Conservation (phyloP, 2,329 filamentous ascomycete species). For the Pseudogymnoascus sp. region DNA sequence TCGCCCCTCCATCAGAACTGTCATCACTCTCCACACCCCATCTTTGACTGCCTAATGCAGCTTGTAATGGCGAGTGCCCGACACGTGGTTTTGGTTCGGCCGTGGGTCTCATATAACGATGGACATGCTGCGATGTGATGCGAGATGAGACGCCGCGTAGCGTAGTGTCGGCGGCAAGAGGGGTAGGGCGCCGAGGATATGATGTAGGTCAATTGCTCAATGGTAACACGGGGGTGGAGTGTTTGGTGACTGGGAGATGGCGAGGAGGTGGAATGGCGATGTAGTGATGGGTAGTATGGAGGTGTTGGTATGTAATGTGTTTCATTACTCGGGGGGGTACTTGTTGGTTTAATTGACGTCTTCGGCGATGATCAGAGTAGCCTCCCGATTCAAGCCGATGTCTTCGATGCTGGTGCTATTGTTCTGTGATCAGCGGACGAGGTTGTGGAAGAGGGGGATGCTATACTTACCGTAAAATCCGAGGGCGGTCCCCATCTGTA, state of each 20-base stretch:
- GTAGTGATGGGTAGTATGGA: not conserved
- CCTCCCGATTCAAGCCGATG: not conserved
- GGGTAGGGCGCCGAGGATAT: not conserved
- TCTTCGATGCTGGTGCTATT: not conserved
- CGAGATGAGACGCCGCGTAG: not conserved
- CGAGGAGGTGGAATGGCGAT: not conserved
- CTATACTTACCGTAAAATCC: not conserved
- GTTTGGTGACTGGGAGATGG: not conserved
- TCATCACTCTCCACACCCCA: not conserved
- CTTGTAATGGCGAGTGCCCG: not conserved
- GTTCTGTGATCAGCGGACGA: not conserved
- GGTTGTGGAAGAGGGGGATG: not conserved
- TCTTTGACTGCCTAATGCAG: not conserved
- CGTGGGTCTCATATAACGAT: not conserved
- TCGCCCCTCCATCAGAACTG: not conserved
- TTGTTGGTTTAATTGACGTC: not conserved
- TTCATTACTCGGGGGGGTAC: not conserved
- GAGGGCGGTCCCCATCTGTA: not conserved
- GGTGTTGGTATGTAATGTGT: not conserved
- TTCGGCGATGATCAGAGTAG: too few species aligned
- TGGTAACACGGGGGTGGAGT: too few species aligned
- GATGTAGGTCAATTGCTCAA: too few species aligned
- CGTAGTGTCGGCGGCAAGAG: not conserved
- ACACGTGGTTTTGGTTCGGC: not conserved
- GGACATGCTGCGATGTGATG: not conserved